These are phyloP conservation scores for Chaetoceros tenuissimus DNA, from an alignment of 108 stramenopile genomes.

Conservation along the genomic window DNA sequence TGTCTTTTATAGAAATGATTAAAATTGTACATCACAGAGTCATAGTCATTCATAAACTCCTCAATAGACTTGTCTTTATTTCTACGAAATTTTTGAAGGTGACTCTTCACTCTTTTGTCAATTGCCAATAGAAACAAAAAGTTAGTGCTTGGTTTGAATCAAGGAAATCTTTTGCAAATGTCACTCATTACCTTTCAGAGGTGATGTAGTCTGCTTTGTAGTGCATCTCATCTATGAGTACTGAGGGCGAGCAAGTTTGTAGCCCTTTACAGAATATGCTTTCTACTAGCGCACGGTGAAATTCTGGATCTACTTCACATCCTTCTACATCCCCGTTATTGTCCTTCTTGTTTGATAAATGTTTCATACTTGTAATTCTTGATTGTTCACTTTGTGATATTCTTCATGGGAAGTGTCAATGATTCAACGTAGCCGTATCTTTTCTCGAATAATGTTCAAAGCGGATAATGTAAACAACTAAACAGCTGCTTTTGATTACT, in stretches of 20 bases:
- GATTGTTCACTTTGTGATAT: too few relatives aligned
- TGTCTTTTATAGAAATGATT: neutral
- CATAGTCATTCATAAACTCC: slow-evolving; percentile 39
- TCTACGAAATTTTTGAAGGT: slow-evolving; percentile 45
- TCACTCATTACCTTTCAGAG: neutral
- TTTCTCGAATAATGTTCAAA: too few relatives aligned
- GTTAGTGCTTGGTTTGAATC: neutral
- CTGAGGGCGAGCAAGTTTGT: slow-evolving; percentile 31
- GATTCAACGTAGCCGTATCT: too few relatives aligned
- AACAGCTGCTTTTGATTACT: too few relatives aligned
- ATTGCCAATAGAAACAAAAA: neutral
- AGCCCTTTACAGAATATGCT: slow-evolving; percentile 39
- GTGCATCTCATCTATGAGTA: slow-evolving; percentile 39
- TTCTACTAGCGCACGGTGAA: slow-evolving; percentile 33
- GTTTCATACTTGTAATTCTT: neutral
- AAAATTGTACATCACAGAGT: slow-evolving; percentile 11
- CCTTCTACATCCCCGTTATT: neutral
- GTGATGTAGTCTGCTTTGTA: neutral
- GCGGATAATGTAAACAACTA: too few relatives aligned
- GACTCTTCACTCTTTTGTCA: slow-evolving; percentile 36
- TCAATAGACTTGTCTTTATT: slow-evolving; percentile 24
- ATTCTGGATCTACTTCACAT: neutral
- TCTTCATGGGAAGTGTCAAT: too few relatives aligned
- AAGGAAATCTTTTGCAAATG: neutral
- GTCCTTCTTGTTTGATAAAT: neutral